A percentile compares a stretch with the other conserved stretches of the same genome.
phyloP scores from a whole-genome alignment of 164 flowering plant genomes.

The Chimonanthus salicifolius region DNA sequence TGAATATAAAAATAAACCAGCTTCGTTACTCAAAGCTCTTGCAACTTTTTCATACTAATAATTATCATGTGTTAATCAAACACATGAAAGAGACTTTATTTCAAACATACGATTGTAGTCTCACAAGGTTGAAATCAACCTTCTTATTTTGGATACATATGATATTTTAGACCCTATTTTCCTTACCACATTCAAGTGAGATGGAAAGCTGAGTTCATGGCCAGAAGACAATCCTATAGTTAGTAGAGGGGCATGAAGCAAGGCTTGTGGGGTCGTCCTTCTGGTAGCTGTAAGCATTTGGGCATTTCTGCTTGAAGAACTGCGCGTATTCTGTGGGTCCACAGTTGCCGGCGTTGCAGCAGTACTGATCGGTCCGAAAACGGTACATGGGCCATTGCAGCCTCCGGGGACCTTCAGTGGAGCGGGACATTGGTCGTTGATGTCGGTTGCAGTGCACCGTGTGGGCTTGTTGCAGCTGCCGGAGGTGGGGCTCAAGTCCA shows the following conservation, averaged over 20 bases:
- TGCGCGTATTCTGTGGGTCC: constrained; percentile 16
- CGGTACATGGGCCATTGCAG: constrained; percentile 26
- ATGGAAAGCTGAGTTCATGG: constrained; percentile 12
- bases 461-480: not conserved
- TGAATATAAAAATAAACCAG: too few relatives aligned
- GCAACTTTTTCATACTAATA: too few relatives aligned
- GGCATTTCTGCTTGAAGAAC: constrained; percentile 25
- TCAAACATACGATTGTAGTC: too few relatives aligned
- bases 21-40: too few relatives aligned
- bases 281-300: constrained; percentile 31
- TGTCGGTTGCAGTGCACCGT: constrained; percentile 14
- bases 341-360: constrained; percentile 19
- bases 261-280: constrained; percentile 42
- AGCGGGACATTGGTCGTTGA: constrained; percentile 21
- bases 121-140: too few relatives aligned
- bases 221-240: constrained; percentile 46
- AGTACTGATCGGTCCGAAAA: constrained; percentile 17
- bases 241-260: constrained; percentile 43
- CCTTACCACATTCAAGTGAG: not conserved
- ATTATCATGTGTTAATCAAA: too few relatives aligned
- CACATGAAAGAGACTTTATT: too few relatives aligned
- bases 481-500: constrained; percentile 17
- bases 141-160: too few relatives aligned
- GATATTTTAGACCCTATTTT: too few relatives aligned
- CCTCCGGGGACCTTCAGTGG: constrained; percentile 20